A percentile compares a stretch with the other conserved stretches of the same genome.
Conservation (phyloP, 2,329 filamentous ascomycete species). For the Aspergillus pseudoterreus region DNA sequence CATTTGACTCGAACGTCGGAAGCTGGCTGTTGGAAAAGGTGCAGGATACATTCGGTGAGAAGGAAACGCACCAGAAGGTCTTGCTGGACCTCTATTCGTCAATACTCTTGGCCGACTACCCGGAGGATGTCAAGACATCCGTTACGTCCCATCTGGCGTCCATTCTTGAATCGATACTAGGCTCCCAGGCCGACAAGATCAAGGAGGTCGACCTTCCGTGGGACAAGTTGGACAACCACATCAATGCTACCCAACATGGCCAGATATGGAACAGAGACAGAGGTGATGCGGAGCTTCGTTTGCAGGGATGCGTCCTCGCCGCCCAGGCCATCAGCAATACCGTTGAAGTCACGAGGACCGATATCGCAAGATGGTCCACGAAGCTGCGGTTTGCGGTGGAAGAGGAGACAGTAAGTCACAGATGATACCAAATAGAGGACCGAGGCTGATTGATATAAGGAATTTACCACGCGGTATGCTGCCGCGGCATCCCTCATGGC, state of each 20-base stretch:
- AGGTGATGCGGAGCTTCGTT: conserved; percentile 32
- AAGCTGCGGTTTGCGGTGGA: conserved; percentile 35
- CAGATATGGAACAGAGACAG: conserved; percentile 34
- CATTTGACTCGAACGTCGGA: conserved; percentile 30
- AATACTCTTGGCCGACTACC: conserved; percentile 23
- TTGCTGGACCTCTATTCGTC: conserved; percentile 29
- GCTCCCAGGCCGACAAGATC: conserved; percentile 12
- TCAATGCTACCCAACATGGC: conserved; percentile 20
- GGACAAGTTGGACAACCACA: conserved; percentile 21
- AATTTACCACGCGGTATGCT: conserved; percentile 38
- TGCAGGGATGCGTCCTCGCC: conserved; percentile 37
- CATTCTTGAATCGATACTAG: conserved; percentile 26
- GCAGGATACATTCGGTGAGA: conserved; percentile 20
- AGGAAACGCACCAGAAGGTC: conserved; percentile 18
- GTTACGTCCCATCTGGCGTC: conserved; percentile 33
- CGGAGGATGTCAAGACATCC: conserved; percentile 24
- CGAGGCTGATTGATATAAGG: conserved; percentile 21
- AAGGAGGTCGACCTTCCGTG: conserved; percentile 25
- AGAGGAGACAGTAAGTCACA: conserved; percentile 39
- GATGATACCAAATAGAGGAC: background rate
- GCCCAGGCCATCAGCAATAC: conserved; percentile 16
- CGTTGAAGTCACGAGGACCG: conserved; percentile 16
- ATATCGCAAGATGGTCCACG: conserved; percentile 29
- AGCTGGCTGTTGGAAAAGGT: conserved; percentile 34
- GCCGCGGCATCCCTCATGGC: conserved; percentile 32